Evolutionary conservation across 495 filamentous ascomycete genomes (phyloP), one percentile per base, ranked within the genome.

Genomic region (Penicillium cosmopolitanum): DNA sequence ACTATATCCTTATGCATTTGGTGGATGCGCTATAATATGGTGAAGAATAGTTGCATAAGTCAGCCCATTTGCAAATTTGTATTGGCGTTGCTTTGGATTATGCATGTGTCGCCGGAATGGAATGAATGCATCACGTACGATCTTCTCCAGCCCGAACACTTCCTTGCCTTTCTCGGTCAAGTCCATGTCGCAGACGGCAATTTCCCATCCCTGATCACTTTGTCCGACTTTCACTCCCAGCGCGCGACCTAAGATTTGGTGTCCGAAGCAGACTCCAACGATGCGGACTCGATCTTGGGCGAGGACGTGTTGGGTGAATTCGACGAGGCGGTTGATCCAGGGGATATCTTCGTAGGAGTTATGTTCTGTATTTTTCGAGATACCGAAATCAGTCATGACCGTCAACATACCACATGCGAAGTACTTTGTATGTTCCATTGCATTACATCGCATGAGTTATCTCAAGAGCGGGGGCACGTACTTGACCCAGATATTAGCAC

Each of bases 1-100:
- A 94, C 88, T 33, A 90, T 84, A 67, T 97, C 93, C 46, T 84
- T 83, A 75, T 98, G 93, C 93, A 96, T 96, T 74, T 97, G 92
- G 64, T 92, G 87, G 51, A 96, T 83, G 38, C 80, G 82, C 92
- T 96, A 62, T 44, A 51, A 8, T 35, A 34, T n/a, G 19, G 18
- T 8, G 52, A 44, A 61, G n/a, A 12, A 50, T 13, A 33, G 53
- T 56, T n/a, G 5, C 36, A 13, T 38, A 50, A 57, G 55, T 35
- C 7, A 19, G 16, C 16, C 8, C 9, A 44, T 44, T 5, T n/a
- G 28, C 28, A 31, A 31, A 31, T 19, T n/a, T 44, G 3, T n/a
- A 16, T 44, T 18, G 12, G 4, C n/a, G 15, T 44, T n/a, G 42
- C 4, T 44, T 16, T 44, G 13, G 1, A 19, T 16, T 44, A 0